These are phyloP conservation scores for Phaeosphaeriaceae sp. DNA, from an alignment of 2,329 filamentous ascomycete genomes.

Conservation along the genomic window DNA sequence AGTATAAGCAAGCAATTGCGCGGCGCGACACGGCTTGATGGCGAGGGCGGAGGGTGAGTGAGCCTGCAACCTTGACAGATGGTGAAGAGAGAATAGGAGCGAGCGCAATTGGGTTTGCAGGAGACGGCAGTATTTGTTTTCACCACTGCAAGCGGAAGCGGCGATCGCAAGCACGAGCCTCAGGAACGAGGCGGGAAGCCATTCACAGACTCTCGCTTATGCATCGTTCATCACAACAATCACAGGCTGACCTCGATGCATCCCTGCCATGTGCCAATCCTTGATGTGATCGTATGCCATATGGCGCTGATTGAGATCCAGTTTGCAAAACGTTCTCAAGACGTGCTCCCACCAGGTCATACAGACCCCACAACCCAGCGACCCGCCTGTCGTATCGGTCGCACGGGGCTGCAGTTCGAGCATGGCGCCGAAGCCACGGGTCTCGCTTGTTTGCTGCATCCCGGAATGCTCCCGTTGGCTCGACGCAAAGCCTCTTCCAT, in stretches of 20 bases:
- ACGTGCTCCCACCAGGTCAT: background rate
- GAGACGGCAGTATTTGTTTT: slow-evolving; percentile 10
- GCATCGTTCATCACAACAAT: slow-evolving; percentile 8
- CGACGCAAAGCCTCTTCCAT: background rate
- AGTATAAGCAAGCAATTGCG: slow-evolving; percentile 10
- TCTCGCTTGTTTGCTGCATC: slow-evolving; percentile 4
- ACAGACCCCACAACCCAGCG: slow-evolving; percentile 6
- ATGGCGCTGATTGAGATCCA: background rate
- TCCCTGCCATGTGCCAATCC: background rate
- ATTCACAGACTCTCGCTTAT: slow-evolving; percentile 17
- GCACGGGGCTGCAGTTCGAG: slow-evolving; percentile 6
- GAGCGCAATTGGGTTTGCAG: slow-evolving; percentile 13
- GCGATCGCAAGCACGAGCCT: slow-evolving; percentile 20
- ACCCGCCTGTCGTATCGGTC: slow-evolving; percentile 6
- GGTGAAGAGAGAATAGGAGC: slow-evolving; percentile 12
- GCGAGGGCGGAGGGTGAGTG: slow-evolving; percentile 9
- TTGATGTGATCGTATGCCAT: background rate
- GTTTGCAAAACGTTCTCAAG: background rate
- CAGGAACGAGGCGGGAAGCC: slow-evolving; percentile 20
- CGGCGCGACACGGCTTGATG: slow-evolving; percentile 1
- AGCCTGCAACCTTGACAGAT: slow-evolving; percentile 12
- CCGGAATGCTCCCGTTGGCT: slow-evolving; percentile 9
- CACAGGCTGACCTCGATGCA: slow-evolving; percentile 14
- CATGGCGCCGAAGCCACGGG: background rate
- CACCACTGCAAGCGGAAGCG: slow-evolving; percentile 14